Conservation (phyloP, 371 early-diverging fungal species). For the Lichtheimia ramosa region DNA sequence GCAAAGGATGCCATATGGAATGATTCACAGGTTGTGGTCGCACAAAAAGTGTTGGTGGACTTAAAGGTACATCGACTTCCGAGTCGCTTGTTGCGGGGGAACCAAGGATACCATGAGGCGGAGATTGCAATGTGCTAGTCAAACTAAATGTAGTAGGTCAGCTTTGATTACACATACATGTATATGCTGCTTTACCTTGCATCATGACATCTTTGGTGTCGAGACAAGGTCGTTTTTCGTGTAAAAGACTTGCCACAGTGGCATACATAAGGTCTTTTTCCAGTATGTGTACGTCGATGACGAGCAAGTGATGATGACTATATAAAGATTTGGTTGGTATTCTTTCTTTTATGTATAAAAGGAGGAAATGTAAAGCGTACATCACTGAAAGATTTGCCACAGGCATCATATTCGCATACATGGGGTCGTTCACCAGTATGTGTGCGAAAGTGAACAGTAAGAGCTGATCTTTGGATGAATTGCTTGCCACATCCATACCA, state of each 20-base stretch:
- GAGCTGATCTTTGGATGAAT: slow-evolving; percentile 75
- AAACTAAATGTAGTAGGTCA: slow-evolving; percentile 10
- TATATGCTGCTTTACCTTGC: neutral
- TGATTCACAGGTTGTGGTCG: slow-evolving; percentile 15
- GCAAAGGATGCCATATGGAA: slow-evolving; percentile 12
- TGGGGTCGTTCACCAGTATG: slow-evolving; percentile 79
- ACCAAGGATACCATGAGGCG: slow-evolving; percentile 5
- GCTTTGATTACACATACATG: neutral
- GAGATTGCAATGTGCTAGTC: slow-evolving; percentile 11
- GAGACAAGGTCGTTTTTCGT: slow-evolving; percentile 69
- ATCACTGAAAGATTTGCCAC: slow-evolving; percentile 63
- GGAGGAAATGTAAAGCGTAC: slow-evolving; percentile 31
- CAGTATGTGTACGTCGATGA: slow-evolving; percentile 54
- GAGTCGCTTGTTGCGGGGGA: slow-evolving; percentile 18
- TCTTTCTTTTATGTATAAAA: neutral
- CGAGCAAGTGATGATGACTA: slow-evolving; percentile 51
- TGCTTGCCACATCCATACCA: slow-evolving; percentile 66
- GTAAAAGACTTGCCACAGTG: slow-evolving; percentile 64
- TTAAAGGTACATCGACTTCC: slow-evolving; percentile 15
- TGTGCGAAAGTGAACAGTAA: slow-evolving; percentile 73
- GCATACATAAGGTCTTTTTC: slow-evolving; percentile 51
- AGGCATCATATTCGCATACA: slow-evolving; percentile 57
- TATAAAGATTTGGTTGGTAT: neutral
- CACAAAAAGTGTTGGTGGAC: slow-evolving; percentile 11
- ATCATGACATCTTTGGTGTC: slow-evolving; percentile 61